Base-by-base conservation (phyloP, 805 yeast species). In the Kodamaea leandrae region DNA sequence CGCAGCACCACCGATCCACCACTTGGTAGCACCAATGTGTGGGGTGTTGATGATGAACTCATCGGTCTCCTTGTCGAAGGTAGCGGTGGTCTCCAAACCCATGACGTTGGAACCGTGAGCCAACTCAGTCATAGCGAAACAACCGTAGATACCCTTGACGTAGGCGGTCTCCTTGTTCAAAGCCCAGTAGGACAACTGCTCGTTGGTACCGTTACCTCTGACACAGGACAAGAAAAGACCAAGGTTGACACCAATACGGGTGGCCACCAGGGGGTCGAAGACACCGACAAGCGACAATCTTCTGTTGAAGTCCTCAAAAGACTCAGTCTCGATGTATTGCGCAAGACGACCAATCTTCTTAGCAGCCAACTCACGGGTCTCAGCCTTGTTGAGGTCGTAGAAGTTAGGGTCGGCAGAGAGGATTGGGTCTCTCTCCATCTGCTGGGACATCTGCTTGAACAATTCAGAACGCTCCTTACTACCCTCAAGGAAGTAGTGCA, bases 1-100 rank as follows among this genome's bases (percentile, higher is more conserved):
- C 8, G 96, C 96, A 30, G 96, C 96, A 53, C 97, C 97, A 36
- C 97, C 97, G 55, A 90, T 90, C 97, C 97, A 90, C 96, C 97
- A 90, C 62, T 90, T 90, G 18, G 96, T 89, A 32, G 97, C 96
- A 26, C 95, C 90, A 41, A 86, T 62, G 57, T 89, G 86, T 1
- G 97, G 97, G 9, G 97, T 90, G 58, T 86, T 77, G 54, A 90
- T 80, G 41, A 76, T 59, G 57, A 90, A 86, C 48, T 80, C 80
- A 53, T 87, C 86, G 20, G 73, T 74, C 13, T 64, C 66, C 14
- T 69, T 66, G 60, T 87, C 82, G 60, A 75, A 90, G 15, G 84
- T 82, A 12, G 97, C 96, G 18, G 66, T 64, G 27, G 82, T 77
- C 60, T 76, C 80, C 69, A 76, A 71, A 39, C 80, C 76, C 6